Conservation (phyloP, 2,329 filamentous ascomycete species). For the Fusarium succisae region DNA sequence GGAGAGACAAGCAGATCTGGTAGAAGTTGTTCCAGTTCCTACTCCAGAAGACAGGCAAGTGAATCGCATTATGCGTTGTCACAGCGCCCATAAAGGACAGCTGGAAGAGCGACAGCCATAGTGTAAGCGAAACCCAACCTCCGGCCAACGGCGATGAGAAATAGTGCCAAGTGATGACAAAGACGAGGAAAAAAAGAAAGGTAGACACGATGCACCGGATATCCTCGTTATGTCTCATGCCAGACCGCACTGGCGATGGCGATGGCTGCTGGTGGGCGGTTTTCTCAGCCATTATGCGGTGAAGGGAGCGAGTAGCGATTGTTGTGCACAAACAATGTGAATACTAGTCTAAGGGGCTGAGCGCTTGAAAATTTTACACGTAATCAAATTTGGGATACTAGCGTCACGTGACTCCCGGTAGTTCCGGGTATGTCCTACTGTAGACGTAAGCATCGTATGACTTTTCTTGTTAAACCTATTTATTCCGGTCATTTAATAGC, state of each 20-base stretch:
- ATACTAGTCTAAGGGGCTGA: not conserved
- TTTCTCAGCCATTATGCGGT: not conserved
- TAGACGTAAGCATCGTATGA: not conserved
- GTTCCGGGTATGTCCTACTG: not conserved
- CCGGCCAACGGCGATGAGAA: conserved; percentile 6
- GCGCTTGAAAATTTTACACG: not conserved
- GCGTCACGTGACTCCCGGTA: not conserved
- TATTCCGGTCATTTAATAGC: not conserved
- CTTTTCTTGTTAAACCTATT: not conserved
- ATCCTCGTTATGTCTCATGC: conserved; percentile 11
- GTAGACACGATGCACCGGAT: conserved; percentile 16
- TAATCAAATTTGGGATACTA: not conserved
- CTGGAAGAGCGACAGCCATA: conserved; percentile 20
- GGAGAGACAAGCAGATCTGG: conserved; percentile 21
- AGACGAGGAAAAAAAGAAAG: conserved; percentile 12
- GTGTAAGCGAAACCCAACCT: not conserved
- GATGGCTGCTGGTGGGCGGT: not conserved
- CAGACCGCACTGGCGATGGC: not conserved
- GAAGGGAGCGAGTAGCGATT: not conserved
- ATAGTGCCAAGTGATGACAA: conserved; percentile 8
- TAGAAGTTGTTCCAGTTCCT: conserved; percentile 23
- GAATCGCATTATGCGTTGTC: conserved; percentile 18
- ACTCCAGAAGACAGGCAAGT: conserved; percentile 7
- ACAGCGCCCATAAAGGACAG: conserved; percentile 19
- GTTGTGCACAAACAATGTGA: not conserved